Evolutionary conservation across 2,329 filamentous ascomycete species (phyloP), one percentile per base, ranked within the genome.

Genomic region (Mariannaea elegans): DNA sequence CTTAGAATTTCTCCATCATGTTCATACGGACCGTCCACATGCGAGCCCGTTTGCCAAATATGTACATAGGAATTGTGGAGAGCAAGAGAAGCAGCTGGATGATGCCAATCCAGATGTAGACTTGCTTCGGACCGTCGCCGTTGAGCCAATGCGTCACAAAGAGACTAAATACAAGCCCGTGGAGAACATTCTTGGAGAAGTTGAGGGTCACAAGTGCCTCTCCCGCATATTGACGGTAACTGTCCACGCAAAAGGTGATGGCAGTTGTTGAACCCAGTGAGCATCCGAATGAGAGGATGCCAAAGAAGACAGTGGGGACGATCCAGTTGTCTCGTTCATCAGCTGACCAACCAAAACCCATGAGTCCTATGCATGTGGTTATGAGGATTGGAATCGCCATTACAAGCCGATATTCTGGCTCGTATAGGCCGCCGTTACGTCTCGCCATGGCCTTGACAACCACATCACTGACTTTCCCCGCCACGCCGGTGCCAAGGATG

Each of bases 341-440:
- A 0, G 90, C 92, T 9, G 90, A 93, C 95, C 94, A 98, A n/a
- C 94, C 94, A 71, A 95, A 98, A 2, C 93, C 94, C 88, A 97
- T 97, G 14, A 98, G 84, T 0, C 95, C 95, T 29, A 94, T 87
- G 1, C 89, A 87, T 0, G 94, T 97, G 3, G 88, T 87, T 53
- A 97, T 70, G 1, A 90, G 81, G 29, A 97, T 89, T 0, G 94
- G 94, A 3, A 90, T 77, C 0, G 88, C 92, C 94, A 98, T 97
- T 41, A 97, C 84, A 0, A 97, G 84, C 7, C 94, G 87, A 72
- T 96, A 98, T 75, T 98, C 94, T 1, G 94, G 94, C 75, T 98
- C 94, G 74, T 97, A 98, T 3, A 98, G 81, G 2, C 94, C 94
- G n/a, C 92, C 93, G 67, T 98, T 98, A 24, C 89, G 88, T 32